Evolutionary conservation across 306 rosid genomes (phyloP).

Genomic region (Cercis canadensis): DNA sequence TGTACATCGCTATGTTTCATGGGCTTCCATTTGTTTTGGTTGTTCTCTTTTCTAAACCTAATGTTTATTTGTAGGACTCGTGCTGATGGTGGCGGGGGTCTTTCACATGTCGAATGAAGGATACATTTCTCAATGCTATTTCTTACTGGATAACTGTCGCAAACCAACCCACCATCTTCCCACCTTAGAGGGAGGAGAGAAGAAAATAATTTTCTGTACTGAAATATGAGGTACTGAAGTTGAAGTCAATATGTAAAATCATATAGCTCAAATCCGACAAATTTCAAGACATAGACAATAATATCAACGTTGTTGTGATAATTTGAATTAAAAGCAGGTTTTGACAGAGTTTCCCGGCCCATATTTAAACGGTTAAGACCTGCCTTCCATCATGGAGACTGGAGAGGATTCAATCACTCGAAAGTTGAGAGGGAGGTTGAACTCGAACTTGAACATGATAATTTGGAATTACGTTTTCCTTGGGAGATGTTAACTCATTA

Average conservation of each 20-base stretch:
- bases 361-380: no score
- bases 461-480: no score
- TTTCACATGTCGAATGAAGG: slow-evolving; percentile 80
- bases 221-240: background rate
- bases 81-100: slow-evolving; percentile 82
- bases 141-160: slow-evolving; percentile 18
- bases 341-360: no score
- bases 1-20: background rate
- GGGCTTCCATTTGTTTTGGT: slow-evolving; percentile 17
- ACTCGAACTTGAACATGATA: no score
- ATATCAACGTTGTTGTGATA: slow-evolving; percentile 6
- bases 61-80: slow-evolving; percentile 59
- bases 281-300: slow-evolving; percentile 26
- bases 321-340: no score
- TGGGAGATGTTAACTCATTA: no score
- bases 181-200: background rate
- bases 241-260: no score
- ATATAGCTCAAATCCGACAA: background rate
- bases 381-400: no score
- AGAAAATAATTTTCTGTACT: slow-evolving; percentile 1
- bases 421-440: no score
- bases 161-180: slow-evolving; percentile 3
- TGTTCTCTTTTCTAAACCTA: background rate
- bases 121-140: background rate
- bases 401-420: no score